Evolutionary conservation across 371 early-diverging fungal species (phyloP), one percentile per base, ranked within the genome.

Genomic region (Capillidium heterosporum): DNA sequence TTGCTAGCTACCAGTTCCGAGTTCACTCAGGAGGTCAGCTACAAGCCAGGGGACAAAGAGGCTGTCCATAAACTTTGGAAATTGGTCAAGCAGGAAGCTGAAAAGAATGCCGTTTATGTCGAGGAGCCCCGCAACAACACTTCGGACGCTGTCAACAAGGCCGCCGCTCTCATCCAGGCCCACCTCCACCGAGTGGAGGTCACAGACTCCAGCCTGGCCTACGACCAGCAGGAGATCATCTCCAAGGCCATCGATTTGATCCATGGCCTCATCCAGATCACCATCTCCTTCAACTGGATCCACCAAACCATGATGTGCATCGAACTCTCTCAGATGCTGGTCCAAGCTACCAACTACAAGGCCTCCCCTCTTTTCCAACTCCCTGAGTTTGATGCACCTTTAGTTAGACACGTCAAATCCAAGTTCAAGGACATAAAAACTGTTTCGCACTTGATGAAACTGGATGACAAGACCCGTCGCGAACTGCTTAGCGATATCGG

Each of bases 181-280:
- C 89, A 96, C 69, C 69, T 95, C 32, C 67, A 85, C 44, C 80
- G 94, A 48, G 63, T 91, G 8, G 63, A 71, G 42, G 64, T 89
- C 15, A 62, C 63, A 32, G 72, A 80, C 52, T 60, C 65, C n/a
- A 66, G 65, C 28, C 70, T 85, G 23, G 19, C 19, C 26, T 58
- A 61, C 67, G 87, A 87, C 63, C 84, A 84, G 74, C 72, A 69
- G 54, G 74, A 75, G 58, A 81, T 89, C 57, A 74, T 87, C 13
- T 73, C 77, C 57, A 80, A 72, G 48, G 71, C 84, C 10, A 67
- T 83, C 50, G 81, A 79, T 48, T 71, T 95, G 31, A 65, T 86
- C 29, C 76, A 77, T 55, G 95, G 95, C 32, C 61, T 94, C 63
- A 68, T 89, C 40, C 92, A 91, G 62, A 89, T 95, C 49, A 75